These are phyloP conservation scores for Tuctoria greenei DNA, from an alignment of 176 grass and related monocot genomes.

Conservation along the genomic window DNA sequence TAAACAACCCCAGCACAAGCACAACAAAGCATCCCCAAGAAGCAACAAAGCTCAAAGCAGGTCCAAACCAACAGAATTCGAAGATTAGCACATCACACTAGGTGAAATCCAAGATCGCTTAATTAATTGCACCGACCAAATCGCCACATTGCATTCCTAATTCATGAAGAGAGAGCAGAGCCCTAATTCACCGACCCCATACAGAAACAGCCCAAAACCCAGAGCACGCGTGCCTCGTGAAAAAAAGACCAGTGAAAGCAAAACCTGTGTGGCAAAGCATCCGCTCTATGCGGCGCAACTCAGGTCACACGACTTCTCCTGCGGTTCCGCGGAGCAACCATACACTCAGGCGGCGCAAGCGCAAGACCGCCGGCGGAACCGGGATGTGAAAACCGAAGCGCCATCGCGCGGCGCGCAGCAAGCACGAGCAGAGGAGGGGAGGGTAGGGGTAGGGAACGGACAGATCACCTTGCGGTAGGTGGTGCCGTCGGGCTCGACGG, in stretches of 20 bases:
- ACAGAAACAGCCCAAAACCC: neutral
- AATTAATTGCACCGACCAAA: neutral
- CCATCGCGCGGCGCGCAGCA: neutral
- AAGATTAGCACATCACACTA: too few species aligned
- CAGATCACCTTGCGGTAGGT: constrained; percentile 84
- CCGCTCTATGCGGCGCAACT: too few species aligned
- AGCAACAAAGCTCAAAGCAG: neutral
- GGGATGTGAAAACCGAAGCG: neutral
- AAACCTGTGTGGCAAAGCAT: too few species aligned
- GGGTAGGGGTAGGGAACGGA: neutral
- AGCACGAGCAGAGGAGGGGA: neutral
- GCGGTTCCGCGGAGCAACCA: too few species aligned
- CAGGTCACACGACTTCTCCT: too few species aligned
- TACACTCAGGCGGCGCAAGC: too few species aligned
- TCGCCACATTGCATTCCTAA: neutral
- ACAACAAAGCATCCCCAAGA: neutral
- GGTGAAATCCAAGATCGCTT: neutral
- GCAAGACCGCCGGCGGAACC: too few species aligned
- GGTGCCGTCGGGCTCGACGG: constrained; percentile 88
- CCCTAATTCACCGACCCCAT: neutral
- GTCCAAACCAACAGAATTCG: neutral
- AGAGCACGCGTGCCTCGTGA: too few species aligned
- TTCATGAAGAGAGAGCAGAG: neutral
- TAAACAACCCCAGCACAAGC: too few species aligned
- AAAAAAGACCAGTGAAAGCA: too few species aligned